Base-by-base conservation (phyloP, 2,329 filamentous ascomycete species). In the Truncatella angustata region DNA sequence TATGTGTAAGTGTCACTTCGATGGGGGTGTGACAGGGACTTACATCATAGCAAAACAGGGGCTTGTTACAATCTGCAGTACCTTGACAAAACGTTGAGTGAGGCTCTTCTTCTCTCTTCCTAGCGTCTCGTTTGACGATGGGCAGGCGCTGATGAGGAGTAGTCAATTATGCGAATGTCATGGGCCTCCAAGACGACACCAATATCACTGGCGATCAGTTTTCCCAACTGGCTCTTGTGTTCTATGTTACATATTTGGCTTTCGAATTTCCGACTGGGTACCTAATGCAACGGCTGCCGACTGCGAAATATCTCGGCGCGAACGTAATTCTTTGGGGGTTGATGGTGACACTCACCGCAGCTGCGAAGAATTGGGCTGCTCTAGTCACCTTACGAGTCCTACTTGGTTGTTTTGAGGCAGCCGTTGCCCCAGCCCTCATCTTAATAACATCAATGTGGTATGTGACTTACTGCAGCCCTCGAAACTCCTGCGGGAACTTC, bases 391-490 rank as follows among this genome's bases (percentile, higher is more conserved):
- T 76, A 2, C 71, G 80, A 5, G 71, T 80, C 11, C 61, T 83
- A 0, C 67, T 82, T 0, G 80, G 80, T 12, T 72, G 72, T 39
- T 80, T 81, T 52, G 81, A 84, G 60, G 70, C 75, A 11, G 76
- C 74, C 6, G 74, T 83, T 9, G 75, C 77, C 1, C 80, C 80
- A 0, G 74, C 74, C 18, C 72, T 84, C 49, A 78, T 81, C 36
- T 69, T 82, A 12, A 75, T 82, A 50, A 81, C 79, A 0, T 71
- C 72, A 4, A 79, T 79, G 70, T 81, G 76, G 76, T 80, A 80
- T 53, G n/a, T n/a, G n/a, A n/a, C n/a, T n/a, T n/a, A n/a, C n/a
- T n/a, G n/a, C n/a, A n/a, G n/a, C n/a, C n/a, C n/a, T n/a, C n/a
- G n/a, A n/a, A n/a, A n/a, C n/a, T n/a, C n/a, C n/a, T n/a, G n/a